Conservation (phyloP, 768 basidiomycete genomes). For the Dioszegia aurantiaca region DNA sequence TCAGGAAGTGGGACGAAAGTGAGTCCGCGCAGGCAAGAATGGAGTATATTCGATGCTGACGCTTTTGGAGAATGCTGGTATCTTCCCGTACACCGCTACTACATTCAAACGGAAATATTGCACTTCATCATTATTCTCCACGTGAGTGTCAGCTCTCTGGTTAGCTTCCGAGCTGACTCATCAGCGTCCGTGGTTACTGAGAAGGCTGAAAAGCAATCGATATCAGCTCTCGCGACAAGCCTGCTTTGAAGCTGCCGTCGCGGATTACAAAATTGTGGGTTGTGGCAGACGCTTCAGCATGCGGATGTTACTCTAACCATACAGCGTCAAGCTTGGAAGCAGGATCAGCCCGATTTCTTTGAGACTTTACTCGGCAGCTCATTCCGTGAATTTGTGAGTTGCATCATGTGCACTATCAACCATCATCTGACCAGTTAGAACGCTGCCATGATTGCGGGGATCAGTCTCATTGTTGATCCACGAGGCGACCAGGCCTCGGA, state of each 20-base stretch:
- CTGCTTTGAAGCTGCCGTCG: slow-evolving; percentile 86
- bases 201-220: slow-evolving; percentile 72
- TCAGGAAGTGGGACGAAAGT: slow-evolving; percentile 70
- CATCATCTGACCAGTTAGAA: slow-evolving; percentile 39
- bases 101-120: slow-evolving; percentile 77
- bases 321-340: slow-evolving; percentile 50
- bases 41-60: not conserved
- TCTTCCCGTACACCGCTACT: slow-evolving; percentile 79
- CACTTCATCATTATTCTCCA: slow-evolving; percentile 52
- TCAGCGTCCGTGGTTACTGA: slow-evolving; percentile 82
- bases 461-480: slow-evolving; percentile 49
- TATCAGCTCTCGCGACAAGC: slow-evolving; percentile 76
- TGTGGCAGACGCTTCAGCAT: not conserved
- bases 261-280: slow-evolving; percentile 68
- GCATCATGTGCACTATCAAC: not conserved
- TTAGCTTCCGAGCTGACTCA: not conserved
- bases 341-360: slow-evolving; percentile 44
- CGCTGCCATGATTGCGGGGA: slow-evolving; percentile 49
- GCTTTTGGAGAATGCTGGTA: slow-evolving; percentile 37
- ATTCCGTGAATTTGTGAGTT: slow-evolving; percentile 48
- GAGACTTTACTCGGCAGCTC: slow-evolving; percentile 46
- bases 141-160: slow-evolving; percentile 24
- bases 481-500: slow-evolving; percentile 39
- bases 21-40: slow-evolving; percentile 37
- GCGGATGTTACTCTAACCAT: not conserved